Evolutionary conservation across 306 rosid species (phyloP).

Genomic region (Acacia crassicarpa): DNA sequence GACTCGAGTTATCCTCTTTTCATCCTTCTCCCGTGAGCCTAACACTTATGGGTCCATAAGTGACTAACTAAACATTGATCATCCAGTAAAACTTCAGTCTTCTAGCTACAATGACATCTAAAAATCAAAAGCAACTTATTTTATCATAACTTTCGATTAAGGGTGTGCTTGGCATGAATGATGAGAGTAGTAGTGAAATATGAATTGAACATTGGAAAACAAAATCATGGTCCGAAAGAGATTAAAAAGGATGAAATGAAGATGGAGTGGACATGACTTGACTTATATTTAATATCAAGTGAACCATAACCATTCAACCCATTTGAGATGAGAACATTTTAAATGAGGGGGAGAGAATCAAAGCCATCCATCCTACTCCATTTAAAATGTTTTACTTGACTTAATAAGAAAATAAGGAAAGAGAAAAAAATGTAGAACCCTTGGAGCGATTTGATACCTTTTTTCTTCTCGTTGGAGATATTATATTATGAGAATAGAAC

Average conservation of each 20-base stretch:
- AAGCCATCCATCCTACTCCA: constrained; percentile 16
- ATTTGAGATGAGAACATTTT: constrained; percentile 12
- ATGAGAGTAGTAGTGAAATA: background rate
- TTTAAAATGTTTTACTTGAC: background rate
- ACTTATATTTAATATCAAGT: background rate
- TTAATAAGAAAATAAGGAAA: too few species aligned
- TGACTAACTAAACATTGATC: background rate
- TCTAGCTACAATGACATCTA: constrained; percentile 4
- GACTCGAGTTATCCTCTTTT: background rate
- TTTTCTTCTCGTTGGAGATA: too few species aligned
- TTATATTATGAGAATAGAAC: too few species aligned
- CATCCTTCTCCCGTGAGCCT: background rate
- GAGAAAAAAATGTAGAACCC: too few species aligned
- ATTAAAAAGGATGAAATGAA: background rate
- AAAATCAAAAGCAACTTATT: background rate
- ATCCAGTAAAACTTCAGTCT: background rate
- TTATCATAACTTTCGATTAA: background rate
- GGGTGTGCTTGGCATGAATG: background rate
- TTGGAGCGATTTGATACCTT: too few species aligned
- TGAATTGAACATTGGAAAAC: background rate
- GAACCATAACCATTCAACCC: background rate
- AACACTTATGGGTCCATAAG: background rate
- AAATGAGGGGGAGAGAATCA: background rate
- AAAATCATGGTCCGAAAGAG: background rate
- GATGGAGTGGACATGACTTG: background rate